These are phyloP conservation scores for Globisporangium cystogenes DNA, from an alignment of 352 stramenopile genomes.

Conservation along the genomic window DNA sequence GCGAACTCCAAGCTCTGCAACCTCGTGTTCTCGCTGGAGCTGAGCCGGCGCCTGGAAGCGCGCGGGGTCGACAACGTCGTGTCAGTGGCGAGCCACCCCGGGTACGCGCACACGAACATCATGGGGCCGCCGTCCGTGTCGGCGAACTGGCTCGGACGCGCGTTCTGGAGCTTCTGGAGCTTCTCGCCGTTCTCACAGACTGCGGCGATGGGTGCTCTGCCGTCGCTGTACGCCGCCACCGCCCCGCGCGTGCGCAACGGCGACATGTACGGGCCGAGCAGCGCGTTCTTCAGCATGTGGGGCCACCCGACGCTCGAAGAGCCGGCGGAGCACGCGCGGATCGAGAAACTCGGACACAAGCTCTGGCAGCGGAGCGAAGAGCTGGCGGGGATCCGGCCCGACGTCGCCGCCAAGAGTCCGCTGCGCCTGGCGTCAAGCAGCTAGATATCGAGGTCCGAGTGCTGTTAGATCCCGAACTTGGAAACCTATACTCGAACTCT, in stretches of 20 bases:
- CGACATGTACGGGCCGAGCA: conserved; percentile 26
- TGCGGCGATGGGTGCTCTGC: conserved; percentile 28
- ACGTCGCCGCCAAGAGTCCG: conserved; percentile 1
- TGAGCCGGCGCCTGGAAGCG: conserved; percentile 44
- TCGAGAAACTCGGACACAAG: conserved; percentile 1
- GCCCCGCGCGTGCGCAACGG: conserved; percentile 13
- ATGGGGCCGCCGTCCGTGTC: conserved; percentile 9
- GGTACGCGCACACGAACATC: conserved; percentile 22
- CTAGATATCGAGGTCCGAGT: not conserved
- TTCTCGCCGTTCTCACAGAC: conserved; percentile 23
- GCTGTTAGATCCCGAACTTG: no score
- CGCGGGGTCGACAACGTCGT: conserved; percentile 18
- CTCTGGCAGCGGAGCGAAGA: conserved; percentile 16
- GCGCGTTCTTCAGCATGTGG: conserved; percentile 14
- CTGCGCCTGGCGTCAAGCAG: conserved; percentile 1
- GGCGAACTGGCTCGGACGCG: conserved; percentile 10
- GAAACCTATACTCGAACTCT: no score
- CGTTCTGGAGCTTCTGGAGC: conserved; percentile 17
- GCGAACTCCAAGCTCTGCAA: conserved; percentile 89
- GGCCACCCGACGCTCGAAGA: conserved; percentile 11
- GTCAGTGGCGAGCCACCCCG: conserved; percentile 26
- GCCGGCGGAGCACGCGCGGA: conserved; percentile 4
- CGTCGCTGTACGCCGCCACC: conserved; percentile 35
- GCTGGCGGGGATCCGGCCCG: conserved; percentile 10
- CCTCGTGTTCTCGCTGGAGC: conserved; percentile 87